Evolutionary conservation across 2,329 filamentous ascomycete genomes (phyloP), one percentile per base, ranked within the genome.

Genomic region (Fusarium nematophilum): DNA sequence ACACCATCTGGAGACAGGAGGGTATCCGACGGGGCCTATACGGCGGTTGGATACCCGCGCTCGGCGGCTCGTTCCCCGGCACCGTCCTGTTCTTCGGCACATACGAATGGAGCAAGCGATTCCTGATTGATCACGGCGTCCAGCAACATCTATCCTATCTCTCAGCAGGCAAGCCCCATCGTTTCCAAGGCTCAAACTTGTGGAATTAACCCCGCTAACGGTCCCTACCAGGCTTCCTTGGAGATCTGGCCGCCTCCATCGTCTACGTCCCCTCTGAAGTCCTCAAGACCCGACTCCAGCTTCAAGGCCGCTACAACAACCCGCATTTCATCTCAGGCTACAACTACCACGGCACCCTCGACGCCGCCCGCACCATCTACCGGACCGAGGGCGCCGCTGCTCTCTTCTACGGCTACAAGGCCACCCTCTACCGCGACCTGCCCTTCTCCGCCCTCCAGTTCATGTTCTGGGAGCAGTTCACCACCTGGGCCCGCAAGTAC

Each of bases 251-350:
- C 37, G 94, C 95, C 1, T 97, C 93, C 0, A 83, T 97, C 57
- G 85, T 97, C 56, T 99, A 99, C 72, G 96, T 99, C 5, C 96
- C 95, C 4, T 97, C 94, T 10, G 96, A 99, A 76, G 95, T 99
- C 5, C 84, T 99, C 66, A 99, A 99, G 76, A 99, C 95, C n/a
- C 88, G 95, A 18, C 81, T 98, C 42, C 95, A 99, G 73, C 84
- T 99, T 6, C 95, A 99, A 75, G 96, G 95, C 44, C 91, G 92
- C 57, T 90, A 93, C 78, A 96, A 98, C 76, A 99, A 99, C 71
- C 93, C 95, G 1, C 90, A 89, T 76, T 98, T 98, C 79, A 82
- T 88, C 40, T 97, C 92, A 1, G 95, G 95, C 53, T 99, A 99
- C 79, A 99, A 99, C 75, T 99, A 99, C 75, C 90, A 89, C 67